These are phyloP conservation scores for Cladosporium sp. DNA, from an alignment of 2,329 filamentous ascomycete genomes.

Conservation along the genomic window DNA sequence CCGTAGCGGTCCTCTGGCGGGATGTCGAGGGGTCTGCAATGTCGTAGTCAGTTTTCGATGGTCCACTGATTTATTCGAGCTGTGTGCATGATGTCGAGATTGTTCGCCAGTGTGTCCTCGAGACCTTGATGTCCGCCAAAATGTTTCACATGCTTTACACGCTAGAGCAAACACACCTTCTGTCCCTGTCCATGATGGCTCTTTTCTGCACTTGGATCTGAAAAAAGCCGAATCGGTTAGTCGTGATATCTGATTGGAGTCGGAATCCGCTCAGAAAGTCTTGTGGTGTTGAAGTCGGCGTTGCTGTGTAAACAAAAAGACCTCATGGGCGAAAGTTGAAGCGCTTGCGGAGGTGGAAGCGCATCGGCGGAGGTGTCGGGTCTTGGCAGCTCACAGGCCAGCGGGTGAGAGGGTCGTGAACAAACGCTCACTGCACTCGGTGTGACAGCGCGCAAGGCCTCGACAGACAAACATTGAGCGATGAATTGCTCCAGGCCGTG, in stretches of 20 bases:
- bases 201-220: background rate
- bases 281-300: background rate
- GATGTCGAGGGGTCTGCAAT: conserved; percentile 21
- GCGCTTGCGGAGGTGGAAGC: conserved; percentile 1
- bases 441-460: too few relatives aligned
- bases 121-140: too few relatives aligned
- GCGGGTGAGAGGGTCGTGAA: background rate
- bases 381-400: background rate
- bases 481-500: too few relatives aligned
- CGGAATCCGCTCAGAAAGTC: background rate
- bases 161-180: conserved; percentile 37
- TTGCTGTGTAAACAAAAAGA: conserved; percentile 14
- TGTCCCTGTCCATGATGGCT: conserved; percentile 34
- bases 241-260: background rate
- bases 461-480: too few relatives aligned
- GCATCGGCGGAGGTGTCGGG: conserved; percentile 8
- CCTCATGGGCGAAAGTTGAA: too few relatives aligned
- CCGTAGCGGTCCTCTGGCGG: conserved; percentile 32
- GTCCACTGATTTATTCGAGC: too few relatives aligned
- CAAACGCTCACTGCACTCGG: too few relatives aligned
- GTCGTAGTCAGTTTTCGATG: background rate
- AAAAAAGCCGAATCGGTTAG: background rate
- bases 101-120: too few relatives aligned
- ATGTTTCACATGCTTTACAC: conserved; percentile 1
- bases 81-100: too few relatives aligned